Evolutionary conservation across 495 filamentous ascomycete species (phyloP), one percentile per base, ranked within the genome.

Genomic region (Lentithecium fluviatile): DNA sequence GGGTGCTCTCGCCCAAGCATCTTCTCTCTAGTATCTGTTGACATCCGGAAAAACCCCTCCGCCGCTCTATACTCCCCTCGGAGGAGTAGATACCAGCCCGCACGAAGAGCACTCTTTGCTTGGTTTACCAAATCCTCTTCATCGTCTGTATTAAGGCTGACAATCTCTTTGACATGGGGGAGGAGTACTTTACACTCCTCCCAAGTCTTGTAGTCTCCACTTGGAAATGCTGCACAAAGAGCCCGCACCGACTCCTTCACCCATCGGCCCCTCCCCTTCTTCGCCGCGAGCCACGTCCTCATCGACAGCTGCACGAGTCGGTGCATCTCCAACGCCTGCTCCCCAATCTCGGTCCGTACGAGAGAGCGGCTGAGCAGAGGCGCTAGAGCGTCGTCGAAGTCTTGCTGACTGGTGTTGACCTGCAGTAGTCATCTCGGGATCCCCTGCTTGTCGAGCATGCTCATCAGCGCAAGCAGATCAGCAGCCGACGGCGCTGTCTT

Each of bases 21-120:
- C 55, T 64, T 68, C 54, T 63, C 52, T 46, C 50, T 64, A n/a
- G n/a, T n/a, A n/a, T n/a, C n/a, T n/a, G n/a, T n/a, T n/a, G n/a
- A 25, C n/a, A 26, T 6, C 23, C 26, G 38, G 10, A 15, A 7
- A 23, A 56, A 26, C 40, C 36, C 2, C 38, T 56, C 50, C 42
- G 42, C 52, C 40, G 69, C 52, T 17, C 43, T 26, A 7, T 76
- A 57, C 59, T 74, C 73, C 7, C 32, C 52, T 29, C 10, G 4
- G 3, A 50, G 45, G 12, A 24, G 19, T 25, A 51, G 45, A 40
- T 58, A 58, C 45, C 55, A 48, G 5, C 29, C 42, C 20, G 45
- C 26, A 2, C 21, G 10, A 4, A 6, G 20, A 47, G 45, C 29
- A 40, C 11, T 49, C 12, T 40, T 26, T 21, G 55, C 55, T 25